Evolutionary conservation across 2,329 filamentous ascomycete species (phyloP).

Genomic region (Hypoxylon sp.): DNA sequence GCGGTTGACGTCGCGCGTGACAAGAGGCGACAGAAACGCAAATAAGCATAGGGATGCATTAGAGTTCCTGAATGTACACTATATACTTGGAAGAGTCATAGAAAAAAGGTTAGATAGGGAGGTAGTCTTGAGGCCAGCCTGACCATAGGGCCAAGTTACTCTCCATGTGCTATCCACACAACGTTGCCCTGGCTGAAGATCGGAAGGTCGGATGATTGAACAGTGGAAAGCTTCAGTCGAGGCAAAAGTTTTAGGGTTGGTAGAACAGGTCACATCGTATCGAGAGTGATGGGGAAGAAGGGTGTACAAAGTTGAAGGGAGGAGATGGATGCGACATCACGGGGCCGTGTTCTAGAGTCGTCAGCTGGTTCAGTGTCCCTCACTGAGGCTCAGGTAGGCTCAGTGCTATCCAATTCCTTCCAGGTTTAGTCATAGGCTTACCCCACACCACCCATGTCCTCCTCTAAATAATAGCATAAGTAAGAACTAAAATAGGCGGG

Average conservation of each 20-base stretch:
- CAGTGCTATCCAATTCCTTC: too few species aligned
- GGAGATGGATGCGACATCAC: conserved; percentile 47
- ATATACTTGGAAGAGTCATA: conserved; percentile 43
- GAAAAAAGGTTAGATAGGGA: conserved; percentile 19
- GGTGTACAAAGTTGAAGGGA: conserved; percentile 38
- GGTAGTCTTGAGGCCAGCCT: conserved; percentile 32
- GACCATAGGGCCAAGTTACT: conserved; percentile 33
- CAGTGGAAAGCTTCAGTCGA: conserved; percentile 26
- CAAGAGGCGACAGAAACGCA: conserved; percentile 36
- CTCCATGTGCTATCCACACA: conserved; percentile 48
- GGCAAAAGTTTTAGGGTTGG: conserved; percentile 32
- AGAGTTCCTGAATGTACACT: conserved; percentile 32
- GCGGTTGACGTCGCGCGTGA: conserved; percentile 40
- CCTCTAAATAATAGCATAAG: background rate
- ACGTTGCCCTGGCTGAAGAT: conserved; percentile 38
- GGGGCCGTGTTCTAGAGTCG: conserved; percentile 39
- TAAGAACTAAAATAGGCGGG: conserved; percentile 13
- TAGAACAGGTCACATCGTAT: conserved; percentile 50
- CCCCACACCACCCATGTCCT: conserved; percentile 31
- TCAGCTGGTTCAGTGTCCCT: conserved; percentile 35
- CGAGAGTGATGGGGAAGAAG: conserved; percentile 32
- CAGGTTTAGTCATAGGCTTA: conserved; percentile 28
- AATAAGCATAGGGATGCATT: conserved; percentile 38
- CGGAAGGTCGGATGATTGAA: conserved; percentile 47
- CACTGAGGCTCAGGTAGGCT: conserved; percentile 19